Evolutionary conservation across 768 basidiomycete genomes (phyloP).

Genomic region (Boletus fagicola): DNA sequence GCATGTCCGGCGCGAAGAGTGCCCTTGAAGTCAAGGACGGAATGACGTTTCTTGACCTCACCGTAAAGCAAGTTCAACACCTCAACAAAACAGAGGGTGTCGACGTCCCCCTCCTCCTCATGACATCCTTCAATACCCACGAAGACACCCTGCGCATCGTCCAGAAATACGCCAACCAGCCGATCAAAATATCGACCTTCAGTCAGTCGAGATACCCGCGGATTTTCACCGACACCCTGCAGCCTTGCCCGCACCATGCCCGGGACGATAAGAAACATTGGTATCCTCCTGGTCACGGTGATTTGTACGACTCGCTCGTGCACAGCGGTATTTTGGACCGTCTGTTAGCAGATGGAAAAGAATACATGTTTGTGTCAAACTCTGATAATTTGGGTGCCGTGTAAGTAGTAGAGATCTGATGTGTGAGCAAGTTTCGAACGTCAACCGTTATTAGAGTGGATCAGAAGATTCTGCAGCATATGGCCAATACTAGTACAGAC

Average conservation of each 20-base stretch:
- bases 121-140: constrained; percentile 99
- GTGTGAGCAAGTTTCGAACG: constrained; percentile 6
- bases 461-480: constrained; percentile 79
- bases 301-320: constrained; percentile 88
- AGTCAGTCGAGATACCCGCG: constrained; percentile 94
- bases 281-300: constrained; percentile 98
- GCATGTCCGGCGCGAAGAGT: constrained; percentile 85
- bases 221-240: constrained; percentile 84
- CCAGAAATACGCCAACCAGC: constrained; percentile 95
- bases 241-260: constrained; percentile 76
- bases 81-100: constrained; percentile 81
- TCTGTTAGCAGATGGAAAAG: constrained; percentile 87
- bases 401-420: constrained; percentile 41
- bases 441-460: constrained; percentile 54
- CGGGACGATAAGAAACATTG: constrained; percentile 86
- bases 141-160: constrained; percentile 95
- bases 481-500: constrained; percentile 78
- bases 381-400: constrained; percentile 95
- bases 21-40: constrained; percentile 96
- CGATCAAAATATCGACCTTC: constrained; percentile 88
- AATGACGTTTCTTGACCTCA: constrained; percentile 96
- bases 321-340: constrained; percentile 92
- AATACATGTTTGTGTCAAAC: constrained; percentile 97
- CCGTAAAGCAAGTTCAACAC: constrained; percentile 93
- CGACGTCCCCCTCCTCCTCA: constrained; percentile 95